phyloP scores from a whole-genome alignment of 768 basidiomycete genomes.

The Tulasnella calospora region DNA sequence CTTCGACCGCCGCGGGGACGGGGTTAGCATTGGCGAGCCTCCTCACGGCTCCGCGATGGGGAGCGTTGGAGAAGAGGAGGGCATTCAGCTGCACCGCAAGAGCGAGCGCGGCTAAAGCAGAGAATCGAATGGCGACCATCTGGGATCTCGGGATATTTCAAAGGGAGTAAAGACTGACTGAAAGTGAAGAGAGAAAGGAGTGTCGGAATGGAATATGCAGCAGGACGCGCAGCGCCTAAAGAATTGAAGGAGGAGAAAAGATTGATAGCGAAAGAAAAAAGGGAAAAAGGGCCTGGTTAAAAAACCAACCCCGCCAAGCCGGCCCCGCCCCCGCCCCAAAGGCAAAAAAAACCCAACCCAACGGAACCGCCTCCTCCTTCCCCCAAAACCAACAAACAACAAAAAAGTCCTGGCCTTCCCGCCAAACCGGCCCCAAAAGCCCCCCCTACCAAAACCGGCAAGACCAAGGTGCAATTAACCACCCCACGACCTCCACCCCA shows the following conservation, averaged over 20 bases:
- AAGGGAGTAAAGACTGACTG: conserved; percentile 12
- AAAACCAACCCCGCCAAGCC: neutral
- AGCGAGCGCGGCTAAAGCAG: neutral
- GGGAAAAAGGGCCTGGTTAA: neutral
- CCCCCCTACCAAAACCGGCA: neutral
- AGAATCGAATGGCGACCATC: conserved; percentile 6
- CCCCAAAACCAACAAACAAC: neutral
- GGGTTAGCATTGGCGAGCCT: neutral
- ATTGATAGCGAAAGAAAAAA: neutral
- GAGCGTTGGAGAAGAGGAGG: neutral
- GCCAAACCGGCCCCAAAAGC: neutral
- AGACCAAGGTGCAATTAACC: neutral
- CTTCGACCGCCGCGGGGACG: neutral
- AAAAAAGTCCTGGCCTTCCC: neutral
- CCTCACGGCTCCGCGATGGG: neutral
- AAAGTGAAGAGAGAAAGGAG: neutral
- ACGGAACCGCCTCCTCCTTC: neutral
- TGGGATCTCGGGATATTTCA: neutral
- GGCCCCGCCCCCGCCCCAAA: neutral
- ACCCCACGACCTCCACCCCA: no score
- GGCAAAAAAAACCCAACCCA: neutral
- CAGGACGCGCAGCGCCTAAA: neutral
- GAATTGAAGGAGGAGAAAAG: neutral
- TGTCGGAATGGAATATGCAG: neutral
- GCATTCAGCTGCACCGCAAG: neutral